Percentiles rank a stretch among this genome's conserved stretches.
phyloP scores from a whole-genome alignment of 192 early-diverging fungal genomes.

The Gamsiella multidivaricata region DNA sequence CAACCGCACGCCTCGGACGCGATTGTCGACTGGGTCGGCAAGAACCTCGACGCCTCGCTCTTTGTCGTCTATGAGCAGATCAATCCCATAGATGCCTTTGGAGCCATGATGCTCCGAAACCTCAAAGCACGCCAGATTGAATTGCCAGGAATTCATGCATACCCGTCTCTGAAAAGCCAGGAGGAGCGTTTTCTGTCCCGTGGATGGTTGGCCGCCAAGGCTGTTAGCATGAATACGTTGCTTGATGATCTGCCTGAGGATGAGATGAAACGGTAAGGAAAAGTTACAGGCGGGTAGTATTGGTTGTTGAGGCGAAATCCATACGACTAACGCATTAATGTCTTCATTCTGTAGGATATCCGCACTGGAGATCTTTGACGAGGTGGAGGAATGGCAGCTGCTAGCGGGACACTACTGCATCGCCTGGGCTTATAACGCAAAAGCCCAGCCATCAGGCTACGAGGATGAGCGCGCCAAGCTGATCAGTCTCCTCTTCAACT shows the following conservation, averaged over 20 bases:
- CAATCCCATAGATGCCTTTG: conserved; percentile 90
- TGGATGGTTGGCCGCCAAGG: conserved; percentile 69
- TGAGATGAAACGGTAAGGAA: conserved; percentile 56
- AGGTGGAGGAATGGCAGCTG: conserved; percentile 91
- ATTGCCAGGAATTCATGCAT: conserved; percentile 79
- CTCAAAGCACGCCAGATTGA: conserved; percentile 81
- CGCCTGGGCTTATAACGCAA: conserved; percentile 71
- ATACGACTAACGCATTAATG: neutral
- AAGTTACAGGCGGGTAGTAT: too few relatives aligned
- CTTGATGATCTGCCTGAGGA: conserved; percentile 56
- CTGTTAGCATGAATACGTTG: conserved; percentile 72
- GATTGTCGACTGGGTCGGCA: conserved; percentile 80
- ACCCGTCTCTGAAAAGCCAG: conserved; percentile 79
- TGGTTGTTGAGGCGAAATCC: too few relatives aligned
- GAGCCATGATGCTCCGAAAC: conserved; percentile 91
- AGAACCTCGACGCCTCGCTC: conserved; percentile 57
- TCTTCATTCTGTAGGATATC: conserved; percentile 73
- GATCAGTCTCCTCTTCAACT: conserved; percentile 15
- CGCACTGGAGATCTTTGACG: conserved; percentile 87
- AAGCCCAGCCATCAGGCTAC: neutral
- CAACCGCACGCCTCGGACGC: conserved; percentile 69
- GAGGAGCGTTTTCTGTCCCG: conserved; percentile 68
- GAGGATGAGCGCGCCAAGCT: conserved; percentile 2
- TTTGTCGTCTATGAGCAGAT: conserved; percentile 95
- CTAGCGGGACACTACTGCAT: conserved; percentile 90